Conservation (phyloP, 768 basidiomycete genomes). For the Suillus occidentalis region DNA sequence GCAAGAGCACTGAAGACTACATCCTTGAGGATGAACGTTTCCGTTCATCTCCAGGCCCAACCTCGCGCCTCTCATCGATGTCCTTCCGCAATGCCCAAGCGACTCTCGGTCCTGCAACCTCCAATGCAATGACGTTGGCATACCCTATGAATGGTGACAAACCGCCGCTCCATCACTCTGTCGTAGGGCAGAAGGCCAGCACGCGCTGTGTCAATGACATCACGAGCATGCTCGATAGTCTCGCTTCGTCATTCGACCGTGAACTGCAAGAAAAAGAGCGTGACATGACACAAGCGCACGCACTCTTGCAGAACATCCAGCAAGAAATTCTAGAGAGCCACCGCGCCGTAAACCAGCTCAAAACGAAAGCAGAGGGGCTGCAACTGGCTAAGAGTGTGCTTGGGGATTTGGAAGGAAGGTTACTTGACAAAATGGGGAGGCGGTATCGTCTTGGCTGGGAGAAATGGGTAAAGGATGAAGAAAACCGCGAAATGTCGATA, state of each 20-base stretch:
- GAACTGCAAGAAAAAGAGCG: slow-evolving; percentile 91
- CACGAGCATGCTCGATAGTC: slow-evolving; percentile 79
- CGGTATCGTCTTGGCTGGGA: slow-evolving; percentile 88
- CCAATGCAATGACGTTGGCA: slow-evolving; percentile 25
- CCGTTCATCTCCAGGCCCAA: slow-evolving; percentile 83
- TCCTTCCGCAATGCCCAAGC: slow-evolving; percentile 73
- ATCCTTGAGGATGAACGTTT: slow-evolving; percentile 98
- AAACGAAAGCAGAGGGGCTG: slow-evolving; percentile 65
- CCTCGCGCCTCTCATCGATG: slow-evolving; percentile 65
- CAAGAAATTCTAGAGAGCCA: slow-evolving; percentile 88
- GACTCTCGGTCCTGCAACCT: slow-evolving; percentile 40
- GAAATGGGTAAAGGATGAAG: slow-evolving; percentile 88
- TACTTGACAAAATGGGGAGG: slow-evolving; percentile 75
- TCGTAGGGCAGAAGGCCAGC: slow-evolving; percentile 82
- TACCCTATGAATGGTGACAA: slow-evolving; percentile 55
- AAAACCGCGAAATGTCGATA: slow-evolving; percentile 68
- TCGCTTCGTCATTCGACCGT: slow-evolving; percentile 88
- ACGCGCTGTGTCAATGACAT: slow-evolving; percentile 85
- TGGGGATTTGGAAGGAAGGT: slow-evolving; percentile 59
- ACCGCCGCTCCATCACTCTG: slow-evolving; percentile 80
- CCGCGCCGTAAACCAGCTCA: slow-evolving; percentile 69
- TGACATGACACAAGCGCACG: slow-evolving; percentile 86
- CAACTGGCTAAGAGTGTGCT: slow-evolving; percentile 58
- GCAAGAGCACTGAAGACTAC: slow-evolving; percentile 97
- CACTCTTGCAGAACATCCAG: slow-evolving; percentile 82